Base-by-base conservation (phyloP, 108 stramenopile genomes). In the Cyclostephanos invisitatus region DNA sequence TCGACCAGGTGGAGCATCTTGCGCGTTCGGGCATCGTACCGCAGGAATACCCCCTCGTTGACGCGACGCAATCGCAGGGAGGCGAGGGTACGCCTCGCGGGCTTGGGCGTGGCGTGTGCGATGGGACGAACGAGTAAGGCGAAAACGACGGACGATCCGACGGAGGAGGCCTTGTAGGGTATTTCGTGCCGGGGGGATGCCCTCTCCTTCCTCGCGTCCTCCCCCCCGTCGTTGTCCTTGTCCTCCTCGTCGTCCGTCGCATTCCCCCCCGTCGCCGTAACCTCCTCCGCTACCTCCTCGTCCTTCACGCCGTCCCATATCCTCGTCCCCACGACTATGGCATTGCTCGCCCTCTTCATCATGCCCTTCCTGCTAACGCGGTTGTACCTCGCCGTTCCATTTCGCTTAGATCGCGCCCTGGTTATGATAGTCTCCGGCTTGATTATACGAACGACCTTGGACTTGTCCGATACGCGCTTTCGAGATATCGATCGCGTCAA, bases 291-390 rank as follows among this genome's bases (percentile, higher is more conserved):
- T 2, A 15, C 59, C 29, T 78, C 77, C 55, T 54, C 76, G 20
- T 75, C 77, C 40, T 36, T 66, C 14, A 17, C 68, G 2, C 36
- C 50, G 56, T 78, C 77, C 62, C 89, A 73, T 62, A 77, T 78
- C 78, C 87, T 91, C 5, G 35, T 76, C 66, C 84, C 78, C 7
- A 83, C 61, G 10, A 78, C 85, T 7, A 66, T 65, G 50, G 84
- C 89, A 42, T 88, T 83, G 40, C 85, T 86, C 2, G 89, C 93
- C 29, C 91, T 75, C 57, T 86, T 94, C 62, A 89, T 88, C 93
- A 94, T 94, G 24, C 93, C 93, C 82, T 91, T 90, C 71, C 88
- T 91, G 58, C 66, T 62, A 6, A 94, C 89, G 25, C 93, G 86
- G 48, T 78, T 75, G 77, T 81, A 94, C 37, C 93, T 78, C 46